Conservation (phyloP, 805 yeast species). For the Candida morakotiae region DNA sequence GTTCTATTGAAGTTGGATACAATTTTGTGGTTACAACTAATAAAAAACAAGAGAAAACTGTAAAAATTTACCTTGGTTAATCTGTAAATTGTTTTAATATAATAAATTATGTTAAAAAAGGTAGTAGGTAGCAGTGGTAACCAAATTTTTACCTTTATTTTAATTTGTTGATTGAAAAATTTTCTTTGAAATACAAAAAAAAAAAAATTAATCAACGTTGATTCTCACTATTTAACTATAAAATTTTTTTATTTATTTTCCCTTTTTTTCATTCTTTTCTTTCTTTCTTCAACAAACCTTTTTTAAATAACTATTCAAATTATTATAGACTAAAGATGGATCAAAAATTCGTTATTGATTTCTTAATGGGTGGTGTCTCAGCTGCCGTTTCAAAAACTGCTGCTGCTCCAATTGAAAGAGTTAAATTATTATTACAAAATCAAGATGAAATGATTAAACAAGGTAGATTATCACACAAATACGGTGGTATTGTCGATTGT, state of each 20-base stretch:
- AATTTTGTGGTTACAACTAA: no score
- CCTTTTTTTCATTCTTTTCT: conserved; percentile 6
- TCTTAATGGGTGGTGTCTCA: conserved; percentile 98
- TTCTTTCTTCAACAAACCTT: conserved; percentile 5
- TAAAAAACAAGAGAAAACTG: no score
- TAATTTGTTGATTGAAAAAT: neutral
- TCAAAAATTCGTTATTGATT: conserved; percentile 36
- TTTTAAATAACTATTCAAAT: conserved; percentile 8
- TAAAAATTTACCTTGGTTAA: no score
- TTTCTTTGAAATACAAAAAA: no score
- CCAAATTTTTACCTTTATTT: no score
- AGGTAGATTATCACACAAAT: conserved; percentile 84
- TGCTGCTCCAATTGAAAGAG: conserved; percentile 97
- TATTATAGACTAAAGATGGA: conserved; percentile 13
- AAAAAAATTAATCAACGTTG: no score
- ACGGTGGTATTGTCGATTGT: conserved; percentile 90
- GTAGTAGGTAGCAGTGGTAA: no score
- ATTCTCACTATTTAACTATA: no score
- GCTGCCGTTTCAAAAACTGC: conserved; percentile 98
- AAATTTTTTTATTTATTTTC: conserved; percentile 3
- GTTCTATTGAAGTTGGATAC: no score
- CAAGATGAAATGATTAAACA: conserved; percentile 98
- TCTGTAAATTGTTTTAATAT: no score
- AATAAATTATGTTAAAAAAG: no score
- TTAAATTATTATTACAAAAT: conserved; percentile 92